Conservation (phyloP, 2,329 filamentous ascomycete species). For the Lecanosticta acicola region DNA sequence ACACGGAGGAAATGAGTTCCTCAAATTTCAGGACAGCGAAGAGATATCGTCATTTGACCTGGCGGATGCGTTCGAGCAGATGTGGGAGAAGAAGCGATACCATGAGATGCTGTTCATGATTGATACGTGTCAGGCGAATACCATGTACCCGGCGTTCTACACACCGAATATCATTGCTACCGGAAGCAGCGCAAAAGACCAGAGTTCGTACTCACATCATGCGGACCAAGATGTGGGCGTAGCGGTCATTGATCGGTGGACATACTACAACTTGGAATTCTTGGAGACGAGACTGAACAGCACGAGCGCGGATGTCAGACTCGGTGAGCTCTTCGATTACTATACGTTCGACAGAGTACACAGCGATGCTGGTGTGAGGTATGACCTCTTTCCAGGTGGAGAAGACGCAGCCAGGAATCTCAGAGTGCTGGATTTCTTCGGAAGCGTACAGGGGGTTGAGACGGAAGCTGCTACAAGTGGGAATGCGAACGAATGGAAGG, state of each 20-base stretch:
- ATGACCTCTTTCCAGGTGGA: slow-evolving; percentile 88
- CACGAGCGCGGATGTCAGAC: slow-evolving; percentile 76
- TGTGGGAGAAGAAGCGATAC: slow-evolving; percentile 99
- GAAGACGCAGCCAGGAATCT: slow-evolving; percentile 70
- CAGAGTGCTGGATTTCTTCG: slow-evolving; percentile 93
- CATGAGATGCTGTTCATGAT: slow-evolving; percentile 99
- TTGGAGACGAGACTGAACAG: slow-evolving; percentile 85
- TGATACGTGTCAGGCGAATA: slow-evolving; percentile 98
- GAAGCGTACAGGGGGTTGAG: slow-evolving; percentile 95
- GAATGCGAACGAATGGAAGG: slow-evolving; percentile 6
- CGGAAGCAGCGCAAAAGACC: slow-evolving; percentile 90
- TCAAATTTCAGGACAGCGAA: slow-evolving; percentile 97
- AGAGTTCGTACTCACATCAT: slow-evolving; percentile 95
- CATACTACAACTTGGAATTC: slow-evolving; percentile 97
- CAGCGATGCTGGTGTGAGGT: slow-evolving; percentile 82
- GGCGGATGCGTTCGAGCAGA: slow-evolving; percentile 95
- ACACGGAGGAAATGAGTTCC: slow-evolving; percentile 92
- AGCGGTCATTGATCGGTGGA: slow-evolving; percentile 96
- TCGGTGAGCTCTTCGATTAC: slow-evolving; percentile 92
- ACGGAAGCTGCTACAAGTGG: slow-evolving; percentile 45
- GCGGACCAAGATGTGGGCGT: slow-evolving; percentile 97
- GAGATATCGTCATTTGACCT: slow-evolving; percentile 96
- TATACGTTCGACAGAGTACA: slow-evolving; percentile 95
- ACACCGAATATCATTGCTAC: slow-evolving; percentile 97
- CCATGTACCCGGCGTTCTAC: slow-evolving; percentile 98